Conservation (phyloP, 2,329 filamentous ascomycete species). For the Diaporthe sp. region DNA sequence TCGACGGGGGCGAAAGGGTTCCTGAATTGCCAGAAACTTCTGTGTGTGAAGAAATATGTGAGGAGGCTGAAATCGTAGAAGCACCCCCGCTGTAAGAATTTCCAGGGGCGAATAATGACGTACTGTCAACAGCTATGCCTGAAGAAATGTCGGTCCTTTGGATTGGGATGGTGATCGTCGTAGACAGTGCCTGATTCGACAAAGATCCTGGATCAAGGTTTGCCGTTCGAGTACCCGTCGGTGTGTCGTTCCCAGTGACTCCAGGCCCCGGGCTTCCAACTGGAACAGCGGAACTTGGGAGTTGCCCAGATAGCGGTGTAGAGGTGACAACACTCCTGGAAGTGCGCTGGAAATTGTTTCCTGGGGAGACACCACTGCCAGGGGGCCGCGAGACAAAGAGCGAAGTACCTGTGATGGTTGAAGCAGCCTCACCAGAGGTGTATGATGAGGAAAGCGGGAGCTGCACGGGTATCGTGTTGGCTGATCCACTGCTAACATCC, state of each 20-base stretch:
- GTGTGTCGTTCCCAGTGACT: background rate
- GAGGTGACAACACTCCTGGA: background rate
- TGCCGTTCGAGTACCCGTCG: background rate
- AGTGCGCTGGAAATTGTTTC: background rate
- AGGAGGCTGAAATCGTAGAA: background rate
- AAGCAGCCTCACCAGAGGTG: background rate
- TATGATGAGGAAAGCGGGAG: background rate
- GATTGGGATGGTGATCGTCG: background rate
- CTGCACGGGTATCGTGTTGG: background rate
- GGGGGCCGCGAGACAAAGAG: background rate
- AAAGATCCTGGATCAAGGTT: background rate
- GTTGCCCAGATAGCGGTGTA: background rate
- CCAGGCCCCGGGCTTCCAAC: background rate
- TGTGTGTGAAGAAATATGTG: background rate
- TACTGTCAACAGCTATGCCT: background rate
- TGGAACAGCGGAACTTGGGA: background rate
- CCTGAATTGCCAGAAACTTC: background rate
- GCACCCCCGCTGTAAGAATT: background rate
- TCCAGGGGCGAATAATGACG: background rate
- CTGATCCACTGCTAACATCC: background rate
- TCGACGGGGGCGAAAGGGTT: fast-evolving
- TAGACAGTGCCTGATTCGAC: background rate
- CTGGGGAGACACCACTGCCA: background rate
- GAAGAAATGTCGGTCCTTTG: background rate
- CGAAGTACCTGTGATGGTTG: background rate